Conservation (phyloP, 2,329 filamentous ascomycete species). For the Cordyceps cicadae region DNA sequence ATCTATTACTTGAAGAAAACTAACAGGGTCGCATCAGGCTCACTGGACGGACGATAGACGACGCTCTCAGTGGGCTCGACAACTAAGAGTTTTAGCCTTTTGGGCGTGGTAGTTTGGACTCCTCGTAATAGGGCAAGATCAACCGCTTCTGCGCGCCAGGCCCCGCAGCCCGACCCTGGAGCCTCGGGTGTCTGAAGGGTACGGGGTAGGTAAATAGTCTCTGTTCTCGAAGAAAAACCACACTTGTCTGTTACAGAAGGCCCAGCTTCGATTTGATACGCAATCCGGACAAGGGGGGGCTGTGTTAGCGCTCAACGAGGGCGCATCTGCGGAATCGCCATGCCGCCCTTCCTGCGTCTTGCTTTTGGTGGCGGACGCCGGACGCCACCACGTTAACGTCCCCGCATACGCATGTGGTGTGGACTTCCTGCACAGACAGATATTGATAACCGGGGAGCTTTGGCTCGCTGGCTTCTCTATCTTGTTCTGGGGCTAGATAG, state of each 20-base stretch:
- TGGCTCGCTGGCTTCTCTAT: background rate
- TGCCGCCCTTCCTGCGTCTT: background rate
- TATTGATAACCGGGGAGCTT: background rate
- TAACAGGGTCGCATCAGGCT: conserved; percentile 3
- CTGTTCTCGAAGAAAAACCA: background rate
- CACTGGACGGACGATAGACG: conserved; percentile 13
- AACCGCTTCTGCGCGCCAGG: background rate
- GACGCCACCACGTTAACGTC: background rate
- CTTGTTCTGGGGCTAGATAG: background rate
- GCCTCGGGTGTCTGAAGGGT: background rate
- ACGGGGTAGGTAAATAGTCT: background rate
- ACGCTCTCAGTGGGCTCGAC: conserved; percentile 12
- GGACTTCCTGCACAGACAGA: background rate
- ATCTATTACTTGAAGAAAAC: no score
- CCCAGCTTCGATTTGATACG: background rate
- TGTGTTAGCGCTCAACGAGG: background rate
- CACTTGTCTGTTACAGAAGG: background rate
- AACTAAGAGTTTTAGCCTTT: conserved; percentile 11
- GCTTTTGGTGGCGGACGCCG: background rate
- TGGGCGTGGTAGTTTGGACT: background rate
- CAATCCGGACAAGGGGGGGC: background rate
- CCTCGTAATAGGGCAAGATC: background rate
- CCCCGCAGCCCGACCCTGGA: background rate
- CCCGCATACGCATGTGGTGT: background rate
- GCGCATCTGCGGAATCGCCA: background rate